Evolutionary conservation across 2,329 filamentous ascomycete species (phyloP).

Genomic region (Aspergillus flavus): DNA sequence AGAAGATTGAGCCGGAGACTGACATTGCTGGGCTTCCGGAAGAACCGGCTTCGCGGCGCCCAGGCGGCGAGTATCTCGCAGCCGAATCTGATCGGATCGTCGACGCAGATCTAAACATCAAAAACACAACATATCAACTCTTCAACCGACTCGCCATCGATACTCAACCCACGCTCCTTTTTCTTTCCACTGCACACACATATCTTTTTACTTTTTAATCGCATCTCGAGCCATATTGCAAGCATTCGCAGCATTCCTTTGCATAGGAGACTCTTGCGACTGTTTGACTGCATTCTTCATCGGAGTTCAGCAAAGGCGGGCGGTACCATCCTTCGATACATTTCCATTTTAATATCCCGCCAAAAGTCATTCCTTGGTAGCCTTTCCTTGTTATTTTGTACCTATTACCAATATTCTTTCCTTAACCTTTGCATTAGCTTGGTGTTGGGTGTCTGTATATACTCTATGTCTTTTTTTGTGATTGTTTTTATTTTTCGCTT

Average conservation of each 20-base stretch:
- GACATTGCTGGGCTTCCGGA: conserved; percentile 29
- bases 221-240: neutral
- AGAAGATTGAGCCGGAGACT: conserved; percentile 30
- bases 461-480: neutral
- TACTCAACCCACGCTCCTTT: neutral
- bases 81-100: conserved; percentile 38
- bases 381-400: conserved; percentile 1
- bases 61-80: conserved; percentile 32
- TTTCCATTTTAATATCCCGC: conserved; percentile 10
- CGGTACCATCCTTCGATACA: neutral
- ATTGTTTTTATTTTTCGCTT: neutral
- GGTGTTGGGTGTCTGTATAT: conserved; percentile 10
- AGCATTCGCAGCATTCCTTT: neutral
- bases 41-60: conserved; percentile 13
- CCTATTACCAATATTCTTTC: conserved; percentile 10
- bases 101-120: conserved; percentile 25
- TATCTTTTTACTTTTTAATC: neutral
- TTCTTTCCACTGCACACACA: neutral
- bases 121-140: neutral
- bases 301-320: conserved; percentile 7
- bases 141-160: neutral
- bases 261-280: neutral
- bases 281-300: conserved; percentile 3
- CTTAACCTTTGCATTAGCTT: conserved; percentile 14
- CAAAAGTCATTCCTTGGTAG: conserved; percentile 10